These are phyloP conservation scores for Myriosclerotinia curreyana DNA, from an alignment of 2,329 filamentous ascomycete species.

Conservation along the genomic window DNA sequence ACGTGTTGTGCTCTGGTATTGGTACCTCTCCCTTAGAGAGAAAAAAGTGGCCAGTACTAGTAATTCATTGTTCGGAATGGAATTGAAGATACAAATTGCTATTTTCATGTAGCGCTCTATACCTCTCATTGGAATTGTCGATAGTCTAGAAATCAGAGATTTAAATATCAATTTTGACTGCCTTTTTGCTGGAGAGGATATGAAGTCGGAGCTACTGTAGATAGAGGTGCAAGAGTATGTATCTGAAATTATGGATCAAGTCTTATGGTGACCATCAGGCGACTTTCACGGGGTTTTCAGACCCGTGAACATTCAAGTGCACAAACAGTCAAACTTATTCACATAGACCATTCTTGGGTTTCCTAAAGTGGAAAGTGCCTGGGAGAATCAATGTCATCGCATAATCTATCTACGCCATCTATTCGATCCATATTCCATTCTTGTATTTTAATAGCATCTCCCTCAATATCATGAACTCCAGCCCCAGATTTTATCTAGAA, in stretches of 20 bases:
- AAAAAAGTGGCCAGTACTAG: not conserved
- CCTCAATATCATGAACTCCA: not conserved
- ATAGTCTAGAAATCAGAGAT: not conserved
- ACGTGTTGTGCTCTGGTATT: not conserved
- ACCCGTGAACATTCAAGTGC: not conserved
- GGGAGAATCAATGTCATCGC: not conserved
- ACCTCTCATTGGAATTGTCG: not conserved
- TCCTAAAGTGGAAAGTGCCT: not conserved
- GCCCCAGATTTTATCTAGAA: not conserved
- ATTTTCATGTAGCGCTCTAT: not conserved
- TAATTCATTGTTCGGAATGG: not conserved
- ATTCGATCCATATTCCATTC: not conserved
- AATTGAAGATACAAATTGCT: not conserved
- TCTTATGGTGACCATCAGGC: not conserved
- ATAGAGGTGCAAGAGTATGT: not conserved
- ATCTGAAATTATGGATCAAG: not conserved
- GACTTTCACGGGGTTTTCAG: not conserved
- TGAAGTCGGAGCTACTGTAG: too few relatives aligned
- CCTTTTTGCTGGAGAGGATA: not conserved
- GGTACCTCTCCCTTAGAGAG: not conserved
- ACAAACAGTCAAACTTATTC: not conserved
- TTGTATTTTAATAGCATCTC: not conserved
- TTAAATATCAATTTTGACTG: not conserved
- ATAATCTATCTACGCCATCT: not conserved
- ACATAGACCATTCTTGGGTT: not conserved